Percentiles rank a stretch among this genome's conserved stretches.
Evolutionary conservation across 225 moss, liverwort and hornwort genomes (phyloP).

Genomic region (Thuidium tamariscinum): DNA sequence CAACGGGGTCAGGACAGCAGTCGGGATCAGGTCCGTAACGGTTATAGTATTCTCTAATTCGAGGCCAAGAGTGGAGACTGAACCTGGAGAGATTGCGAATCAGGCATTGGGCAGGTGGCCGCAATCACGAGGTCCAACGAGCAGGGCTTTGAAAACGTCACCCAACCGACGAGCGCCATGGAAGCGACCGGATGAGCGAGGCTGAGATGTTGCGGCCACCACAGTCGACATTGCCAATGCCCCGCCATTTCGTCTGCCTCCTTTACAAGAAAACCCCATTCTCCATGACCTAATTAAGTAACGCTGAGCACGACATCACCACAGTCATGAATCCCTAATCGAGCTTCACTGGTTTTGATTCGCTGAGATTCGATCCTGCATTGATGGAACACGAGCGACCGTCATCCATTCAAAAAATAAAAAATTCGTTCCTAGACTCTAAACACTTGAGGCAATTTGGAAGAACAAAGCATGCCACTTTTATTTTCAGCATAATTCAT

Average conservation of each 20-base stretch:
- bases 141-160: slow-evolving; percentile 11
- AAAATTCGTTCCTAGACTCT: background rate
- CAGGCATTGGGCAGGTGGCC: slow-evolving; percentile 21
- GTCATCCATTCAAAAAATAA: background rate
- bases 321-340: background rate
- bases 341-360: background rate
- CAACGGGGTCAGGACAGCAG: background rate
- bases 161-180: slow-evolving; percentile 55
- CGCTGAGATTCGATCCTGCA: background rate
- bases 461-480: background rate
- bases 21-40: too few relatives aligned
- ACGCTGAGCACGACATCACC: background rate
- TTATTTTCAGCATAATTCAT: background rate
- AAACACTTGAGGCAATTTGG: background rate
- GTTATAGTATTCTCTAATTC: background rate
- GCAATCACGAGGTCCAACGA: slow-evolving; percentile 50
- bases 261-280: background rate
- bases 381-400: background rate
- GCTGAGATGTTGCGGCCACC: slow-evolving; percentile 52
- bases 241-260: slow-evolving; percentile 13
- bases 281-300: slow-evolving; percentile 1
- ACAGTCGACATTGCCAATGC: slow-evolving; percentile 49
- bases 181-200: slow-evolving; percentile 7
- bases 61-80: background rate
- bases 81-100: slow-evolving; percentile 18